phyloP scores from a whole-genome alignment of 2,329 filamentous ascomycete genomes.

The Alternaria solani region DNA sequence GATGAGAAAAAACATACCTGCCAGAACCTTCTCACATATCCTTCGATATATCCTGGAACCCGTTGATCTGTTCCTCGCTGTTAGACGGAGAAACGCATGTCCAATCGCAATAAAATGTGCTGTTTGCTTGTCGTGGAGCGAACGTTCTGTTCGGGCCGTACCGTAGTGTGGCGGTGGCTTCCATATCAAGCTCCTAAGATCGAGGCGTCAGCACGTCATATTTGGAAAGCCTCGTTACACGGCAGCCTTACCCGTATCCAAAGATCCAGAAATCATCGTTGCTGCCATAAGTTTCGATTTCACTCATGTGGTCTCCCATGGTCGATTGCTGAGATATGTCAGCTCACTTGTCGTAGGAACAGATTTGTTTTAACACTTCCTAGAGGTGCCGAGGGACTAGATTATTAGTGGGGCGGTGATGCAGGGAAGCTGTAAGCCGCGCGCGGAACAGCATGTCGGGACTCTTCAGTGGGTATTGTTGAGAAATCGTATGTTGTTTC shows the following conservation, averaged over 20 bases:
- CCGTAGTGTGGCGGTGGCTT: conserved; percentile 96
- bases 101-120: neutral
- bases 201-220: neutral
- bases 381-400: neutral
- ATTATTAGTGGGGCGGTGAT: conserved; percentile 5
- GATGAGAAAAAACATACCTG: conserved; percentile 70
- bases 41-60: conserved; percentile 87
- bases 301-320: conserved; percentile 40
- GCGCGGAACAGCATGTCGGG: neutral
- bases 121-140: conserved; percentile 1
- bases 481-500: conserved; percentile 4
- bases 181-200: conserved; percentile 87
- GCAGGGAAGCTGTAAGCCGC: conserved; percentile 1
- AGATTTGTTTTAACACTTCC: conserved; percentile 3
- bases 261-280: conserved; percentile 89
- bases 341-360: neutral
- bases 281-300: conserved; percentile 45
- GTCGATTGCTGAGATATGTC: neutral
- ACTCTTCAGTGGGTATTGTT: neutral
- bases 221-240: neutral
- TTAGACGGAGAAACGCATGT: neutral
- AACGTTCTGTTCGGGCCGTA: conserved; percentile 53
- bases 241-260: conserved; percentile 79
- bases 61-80: conserved; percentile 79
- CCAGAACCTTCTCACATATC: conserved; percentile 97